A percentile compares a stretch with the other conserved stretches of the same genome.
Conservation (phyloP, 2,329 filamentous ascomycete species). For the Ophiostoma himal-ulmi region DNA sequence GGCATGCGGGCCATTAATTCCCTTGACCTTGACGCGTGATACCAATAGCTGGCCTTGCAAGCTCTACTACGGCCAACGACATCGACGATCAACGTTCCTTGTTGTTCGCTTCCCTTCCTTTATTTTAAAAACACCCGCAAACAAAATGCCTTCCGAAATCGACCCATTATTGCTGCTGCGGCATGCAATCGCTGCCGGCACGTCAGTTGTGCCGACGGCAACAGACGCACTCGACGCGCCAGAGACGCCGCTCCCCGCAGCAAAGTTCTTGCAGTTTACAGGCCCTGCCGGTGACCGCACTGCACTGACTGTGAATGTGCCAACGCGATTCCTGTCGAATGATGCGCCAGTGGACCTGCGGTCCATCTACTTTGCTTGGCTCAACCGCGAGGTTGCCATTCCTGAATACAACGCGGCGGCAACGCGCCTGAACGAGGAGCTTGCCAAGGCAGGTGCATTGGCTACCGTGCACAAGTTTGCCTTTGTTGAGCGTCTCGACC, state of each 20-base stretch:
- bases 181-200: slow-evolving; percentile 67
- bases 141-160: slow-evolving; percentile 17
- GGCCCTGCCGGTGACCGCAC: slow-evolving; percentile 40
- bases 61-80: background rate
- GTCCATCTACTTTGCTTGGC: slow-evolving; percentile 93
- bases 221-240: slow-evolving; percentile 58
- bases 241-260: slow-evolving; percentile 62
- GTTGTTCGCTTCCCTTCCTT: background rate
- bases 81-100: background rate
- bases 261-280: slow-evolving; percentile 73
- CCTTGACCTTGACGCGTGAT: slow-evolving; percentile 10
- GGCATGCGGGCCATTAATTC: slow-evolving; percentile 22
- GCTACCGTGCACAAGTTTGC: slow-evolving; percentile 78
- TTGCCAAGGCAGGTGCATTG: slow-evolving; percentile 48
- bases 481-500: slow-evolving; percentile 84
- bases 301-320: slow-evolving; percentile 61
- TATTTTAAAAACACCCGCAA: background rate
- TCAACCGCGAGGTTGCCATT: slow-evolving; percentile 83
- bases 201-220: slow-evolving; percentile 66
- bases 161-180: slow-evolving; percentile 82
- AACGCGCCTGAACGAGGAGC: slow-evolving; percentile 71
- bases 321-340: slow-evolving; percentile 83
- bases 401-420: slow-evolving; percentile 86
- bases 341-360: slow-evolving; percentile 73
- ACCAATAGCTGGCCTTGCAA: background rate